A percentile compares a stretch with the other conserved stretches of the same genome.
phyloP scores from a whole-genome alignment of 768 basidiomycete species.

The Mycena epipterygia region DNA sequence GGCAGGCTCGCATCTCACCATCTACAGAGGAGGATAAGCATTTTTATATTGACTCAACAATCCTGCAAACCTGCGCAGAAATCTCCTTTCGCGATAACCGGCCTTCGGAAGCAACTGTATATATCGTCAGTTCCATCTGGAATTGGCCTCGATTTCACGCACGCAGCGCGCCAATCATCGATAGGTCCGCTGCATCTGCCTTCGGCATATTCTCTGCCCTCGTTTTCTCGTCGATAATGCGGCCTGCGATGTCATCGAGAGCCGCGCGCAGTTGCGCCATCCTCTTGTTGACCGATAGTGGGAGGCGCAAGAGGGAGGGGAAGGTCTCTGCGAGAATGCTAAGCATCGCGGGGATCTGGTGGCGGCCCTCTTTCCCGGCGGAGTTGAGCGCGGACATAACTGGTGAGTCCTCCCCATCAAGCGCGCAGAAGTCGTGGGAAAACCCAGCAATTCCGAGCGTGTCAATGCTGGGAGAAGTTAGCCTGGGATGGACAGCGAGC shows the following conservation, averaged over 20 bases:
- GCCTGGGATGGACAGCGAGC: neutral
- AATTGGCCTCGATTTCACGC: neutral
- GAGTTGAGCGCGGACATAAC: constrained; percentile 45
- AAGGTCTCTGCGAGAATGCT: constrained; percentile 25
- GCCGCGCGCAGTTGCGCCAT: no score
- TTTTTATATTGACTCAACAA: neutral
- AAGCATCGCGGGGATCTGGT: neutral
- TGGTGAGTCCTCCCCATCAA: constrained; percentile 49
- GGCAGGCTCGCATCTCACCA: neutral
- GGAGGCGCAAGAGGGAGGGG: constrained; percentile 25
- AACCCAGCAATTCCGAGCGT: constrained; percentile 61
- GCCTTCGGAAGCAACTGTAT: constrained; percentile 18
- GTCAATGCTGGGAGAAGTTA: constrained; percentile 43
- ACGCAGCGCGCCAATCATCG: no score
- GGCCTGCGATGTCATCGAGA: no score
- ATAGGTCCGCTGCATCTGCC: no score
- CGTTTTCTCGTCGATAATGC: no score
- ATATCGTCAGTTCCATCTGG: no score
- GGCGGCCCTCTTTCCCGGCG: neutral
- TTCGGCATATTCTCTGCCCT: no score
- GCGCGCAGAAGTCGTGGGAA: constrained; percentile 57
- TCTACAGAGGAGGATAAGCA: neutral
- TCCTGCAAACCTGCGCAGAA: neutral
- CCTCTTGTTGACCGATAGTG: no score
- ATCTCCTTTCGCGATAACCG: neutral